phyloP scores from a whole-genome alignment of 2,329 filamentous ascomycete genomes.

The Claviceps digitariae region DNA sequence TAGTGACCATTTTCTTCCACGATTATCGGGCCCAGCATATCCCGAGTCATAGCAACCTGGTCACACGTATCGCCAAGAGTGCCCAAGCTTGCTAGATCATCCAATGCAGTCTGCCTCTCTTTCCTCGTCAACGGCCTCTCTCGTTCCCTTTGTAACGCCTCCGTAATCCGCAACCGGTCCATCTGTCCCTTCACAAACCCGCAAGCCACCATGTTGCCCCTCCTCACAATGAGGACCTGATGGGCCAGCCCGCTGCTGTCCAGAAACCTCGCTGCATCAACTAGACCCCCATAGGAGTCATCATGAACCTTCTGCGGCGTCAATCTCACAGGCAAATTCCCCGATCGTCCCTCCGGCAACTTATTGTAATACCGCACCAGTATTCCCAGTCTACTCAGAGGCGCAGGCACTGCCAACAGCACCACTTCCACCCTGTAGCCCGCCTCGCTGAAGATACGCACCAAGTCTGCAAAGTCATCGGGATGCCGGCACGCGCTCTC shows the following conservation, averaged over 20 bases:
- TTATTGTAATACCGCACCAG: conserved; percentile 25
- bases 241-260: conserved; percentile 19
- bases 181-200: conserved; percentile 6
- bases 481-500: conserved; percentile 32
- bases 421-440: conserved; percentile 27
- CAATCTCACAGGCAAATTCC: conserved; percentile 24
- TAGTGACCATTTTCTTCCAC: not conserved
- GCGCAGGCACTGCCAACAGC: conserved; percentile 28
- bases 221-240: conserved; percentile 25
- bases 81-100: conserved; percentile 14
- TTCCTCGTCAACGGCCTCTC: conserved; percentile 13
- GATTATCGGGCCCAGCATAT: conserved; percentile 13
- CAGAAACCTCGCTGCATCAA: conserved; percentile 23
- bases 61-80: conserved; percentile 9
- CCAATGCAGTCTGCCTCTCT: conserved; percentile 13
- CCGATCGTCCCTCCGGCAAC: conserved; percentile 20
- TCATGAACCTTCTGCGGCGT: conserved; percentile 32
- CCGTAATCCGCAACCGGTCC: conserved; percentile 7
- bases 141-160: conserved; percentile 15
- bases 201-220: conserved; percentile 23
- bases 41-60: conserved; percentile 13
- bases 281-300: conserved; percentile 28
- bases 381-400: conserved; percentile 28
- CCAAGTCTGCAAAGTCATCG: conserved; percentile 25
- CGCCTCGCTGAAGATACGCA: conserved; percentile 17